Evolutionary conservation across 2,329 filamentous ascomycete genomes (phyloP).

Genomic region (Fusarium sororula): DNA sequence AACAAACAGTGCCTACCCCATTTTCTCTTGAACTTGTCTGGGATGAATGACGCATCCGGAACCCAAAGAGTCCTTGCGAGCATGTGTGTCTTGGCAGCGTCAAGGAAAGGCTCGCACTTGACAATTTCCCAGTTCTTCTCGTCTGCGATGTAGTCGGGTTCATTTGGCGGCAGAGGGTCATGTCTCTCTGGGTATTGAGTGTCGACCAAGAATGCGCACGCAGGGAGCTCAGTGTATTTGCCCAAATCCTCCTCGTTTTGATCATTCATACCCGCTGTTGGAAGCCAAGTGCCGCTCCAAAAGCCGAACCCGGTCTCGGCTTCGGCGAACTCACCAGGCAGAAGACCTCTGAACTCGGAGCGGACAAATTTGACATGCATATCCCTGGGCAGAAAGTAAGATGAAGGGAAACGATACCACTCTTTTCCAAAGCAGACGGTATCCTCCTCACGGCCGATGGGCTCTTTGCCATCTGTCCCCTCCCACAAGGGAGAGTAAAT

Average conservation of each 20-base stretch:
- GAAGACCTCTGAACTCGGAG: slow-evolving; percentile 86
- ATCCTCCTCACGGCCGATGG: slow-evolving; percentile 68
- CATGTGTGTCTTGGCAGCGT: slow-evolving; percentile 76
- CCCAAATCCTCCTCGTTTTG: slow-evolving; percentile 84
- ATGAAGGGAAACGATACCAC: slow-evolving; percentile 97
- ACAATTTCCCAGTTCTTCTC: slow-evolving; percentile 79
- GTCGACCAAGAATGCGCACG: slow-evolving; percentile 88
- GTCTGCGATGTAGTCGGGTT: slow-evolving; percentile 84
- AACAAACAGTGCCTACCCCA: slow-evolving; percentile 93
- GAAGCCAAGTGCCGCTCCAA: slow-evolving; percentile 84
- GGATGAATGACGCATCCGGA: slow-evolving; percentile 75
- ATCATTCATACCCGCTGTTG: slow-evolving; percentile 89
- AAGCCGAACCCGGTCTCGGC: slow-evolving; percentile 74
- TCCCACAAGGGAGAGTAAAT: slow-evolving; percentile 75
- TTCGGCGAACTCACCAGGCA: slow-evolving; percentile 91
- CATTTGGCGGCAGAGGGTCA: slow-evolving; percentile 66
- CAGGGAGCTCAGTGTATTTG: slow-evolving; percentile 83
- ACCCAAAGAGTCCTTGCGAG: slow-evolving; percentile 84
- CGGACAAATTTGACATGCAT: slow-evolving; percentile 90
- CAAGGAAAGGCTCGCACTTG: slow-evolving; percentile 81
- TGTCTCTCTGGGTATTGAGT: slow-evolving; percentile 75
- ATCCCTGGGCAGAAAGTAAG: slow-evolving; percentile 85
- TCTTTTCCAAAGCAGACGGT: slow-evolving; percentile 92
- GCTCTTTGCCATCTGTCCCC: slow-evolving; percentile 55
- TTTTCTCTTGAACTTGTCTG: slow-evolving; percentile 73